A percentile compares a stretch with the other conserved stretches of the same genome.
These are phyloP conservation scores for Starmerella scarabaei DNA, from an alignment of 805 yeast species.

Conservation along the genomic window DNA sequence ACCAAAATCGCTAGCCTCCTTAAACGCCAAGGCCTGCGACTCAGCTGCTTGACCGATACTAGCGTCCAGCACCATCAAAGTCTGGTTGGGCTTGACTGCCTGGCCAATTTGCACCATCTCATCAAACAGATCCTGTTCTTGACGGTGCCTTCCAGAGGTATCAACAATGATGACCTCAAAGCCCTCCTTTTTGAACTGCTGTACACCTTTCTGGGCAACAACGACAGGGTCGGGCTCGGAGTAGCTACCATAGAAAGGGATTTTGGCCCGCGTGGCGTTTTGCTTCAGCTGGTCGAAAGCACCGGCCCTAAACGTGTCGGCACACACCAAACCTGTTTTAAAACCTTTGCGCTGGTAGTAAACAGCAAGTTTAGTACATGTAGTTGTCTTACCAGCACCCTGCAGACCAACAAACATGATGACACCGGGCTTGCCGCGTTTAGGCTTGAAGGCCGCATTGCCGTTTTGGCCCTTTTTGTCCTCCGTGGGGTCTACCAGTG, in stretches of 20 bases:
- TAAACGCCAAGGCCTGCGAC: slow-evolving; percentile 84
- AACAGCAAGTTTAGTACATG: slow-evolving; percentile 92
- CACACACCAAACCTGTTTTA: slow-evolving; percentile 94
- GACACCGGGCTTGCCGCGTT: slow-evolving; percentile 63
- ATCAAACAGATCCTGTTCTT: slow-evolving; percentile 76
- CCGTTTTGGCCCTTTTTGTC: slow-evolving; percentile 15
- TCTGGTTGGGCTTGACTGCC: slow-evolving; percentile 84
- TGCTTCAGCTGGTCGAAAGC: slow-evolving; percentile 97
- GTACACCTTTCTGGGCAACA: slow-evolving; percentile 85
- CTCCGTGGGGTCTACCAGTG: slow-evolving; percentile 55
- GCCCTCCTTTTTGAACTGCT: slow-evolving; percentile 75
- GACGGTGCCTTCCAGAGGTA: slow-evolving; percentile 96
- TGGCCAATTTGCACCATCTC: slow-evolving; percentile 91
- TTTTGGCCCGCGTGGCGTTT: slow-evolving; percentile 87
- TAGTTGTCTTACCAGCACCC: slow-evolving; percentile 97
- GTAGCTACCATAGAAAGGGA: slow-evolving; percentile 90
- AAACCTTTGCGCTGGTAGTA: slow-evolving; percentile 87
- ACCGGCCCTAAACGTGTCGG: slow-evolving; percentile 98
- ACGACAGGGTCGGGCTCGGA: slow-evolving; percentile 91
- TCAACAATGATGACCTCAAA: slow-evolving; percentile 92
- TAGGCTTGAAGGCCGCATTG: slow-evolving; percentile 55
- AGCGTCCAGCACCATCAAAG: slow-evolving; percentile 95
- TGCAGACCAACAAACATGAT: slow-evolving; percentile 97
- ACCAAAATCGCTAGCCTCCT: slow-evolving; percentile 85
- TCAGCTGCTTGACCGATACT: slow-evolving; percentile 98